These are phyloP conservation scores for Ceratocystis diversiconidia DNA, from an alignment of 2,329 filamentous ascomycete genomes.

Conservation along the genomic window DNA sequence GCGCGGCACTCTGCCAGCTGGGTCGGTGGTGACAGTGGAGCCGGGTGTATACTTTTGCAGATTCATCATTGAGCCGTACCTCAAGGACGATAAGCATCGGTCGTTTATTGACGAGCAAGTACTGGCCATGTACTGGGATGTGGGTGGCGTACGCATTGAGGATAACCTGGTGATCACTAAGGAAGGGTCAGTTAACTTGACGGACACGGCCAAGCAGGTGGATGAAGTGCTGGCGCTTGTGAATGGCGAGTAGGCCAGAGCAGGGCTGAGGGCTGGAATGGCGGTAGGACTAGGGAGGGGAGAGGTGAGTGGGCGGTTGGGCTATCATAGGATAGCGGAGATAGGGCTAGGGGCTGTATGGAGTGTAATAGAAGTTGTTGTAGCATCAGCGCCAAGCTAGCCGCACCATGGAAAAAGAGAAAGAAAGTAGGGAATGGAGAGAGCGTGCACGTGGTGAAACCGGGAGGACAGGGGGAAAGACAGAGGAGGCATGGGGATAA, in stretches of 20 bases:
- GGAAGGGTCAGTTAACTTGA: slow-evolving; percentile 56
- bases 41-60: slow-evolving; percentile 87
- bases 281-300: background rate
- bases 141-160: slow-evolving; percentile 58
- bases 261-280: background rate
- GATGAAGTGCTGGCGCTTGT: slow-evolving; percentile 38
- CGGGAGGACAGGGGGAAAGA: background rate
- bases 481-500: background rate
- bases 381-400: background rate
- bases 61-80: slow-evolving; percentile 72
- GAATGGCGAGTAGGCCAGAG: slow-evolving; percentile 10
- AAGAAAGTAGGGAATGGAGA: too few relatives aligned
- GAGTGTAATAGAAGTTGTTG: background rate
- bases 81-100: slow-evolving; percentile 55
- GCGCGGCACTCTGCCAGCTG: slow-evolving; percentile 57
- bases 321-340: too few relatives aligned
- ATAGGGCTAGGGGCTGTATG: background rate
- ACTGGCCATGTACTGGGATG: slow-evolving; percentile 67
- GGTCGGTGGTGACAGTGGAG: slow-evolving; percentile 84
- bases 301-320: background rate
- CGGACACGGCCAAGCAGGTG: slow-evolving; percentile 54
- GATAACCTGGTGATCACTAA: slow-evolving; percentile 61
- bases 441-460: background rate
- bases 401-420: background rate
- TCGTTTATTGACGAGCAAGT: slow-evolving; percentile 64